Evolutionary conservation across 305 asterid species (phyloP).

Genomic region (Fraxinus angustifolia): DNA sequence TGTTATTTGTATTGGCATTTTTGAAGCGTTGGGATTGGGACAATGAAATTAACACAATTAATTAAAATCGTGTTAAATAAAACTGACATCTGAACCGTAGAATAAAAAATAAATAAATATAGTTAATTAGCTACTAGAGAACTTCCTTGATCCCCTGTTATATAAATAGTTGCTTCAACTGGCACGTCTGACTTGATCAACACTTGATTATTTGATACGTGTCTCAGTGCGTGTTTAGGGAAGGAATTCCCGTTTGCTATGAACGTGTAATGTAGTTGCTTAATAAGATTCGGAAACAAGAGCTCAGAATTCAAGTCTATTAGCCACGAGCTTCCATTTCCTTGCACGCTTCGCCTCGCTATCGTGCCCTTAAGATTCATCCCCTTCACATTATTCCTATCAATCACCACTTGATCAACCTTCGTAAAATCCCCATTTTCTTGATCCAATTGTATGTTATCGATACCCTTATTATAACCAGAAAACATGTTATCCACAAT

Average conservation of each 20-base stretch:
- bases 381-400: conserved; percentile 55
- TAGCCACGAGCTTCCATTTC: conserved; percentile 57
- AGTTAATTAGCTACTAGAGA: too few relatives aligned
- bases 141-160: too few relatives aligned
- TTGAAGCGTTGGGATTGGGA: too few relatives aligned
- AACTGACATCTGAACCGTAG: too few relatives aligned
- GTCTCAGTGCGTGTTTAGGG: conserved; percentile 57
- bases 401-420: conserved; percentile 58
- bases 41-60: too few relatives aligned
- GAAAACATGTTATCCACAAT: conserved; percentile 74
- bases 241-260: conserved; percentile 35
- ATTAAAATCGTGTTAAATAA: too few relatives aligned
- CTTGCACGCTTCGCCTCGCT: conserved; percentile 45
- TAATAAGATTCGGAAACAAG: conserved; percentile 58
- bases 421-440: conserved; percentile 31
- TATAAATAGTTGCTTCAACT: conserved; percentile 48
- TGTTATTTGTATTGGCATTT: too few relatives aligned
- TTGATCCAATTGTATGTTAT: conserved; percentile 57
- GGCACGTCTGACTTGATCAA: conserved; percentile 47
- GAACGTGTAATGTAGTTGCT: conserved; percentile 61
- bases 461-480: conserved; percentile 49
- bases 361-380: conserved; percentile 63
- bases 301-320: conserved; percentile 58
- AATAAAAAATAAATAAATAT: too few relatives aligned
- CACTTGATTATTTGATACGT: conserved; percentile 49